Evolutionary conservation across 2,329 filamentous ascomycete genomes (phyloP), one percentile per base, ranked within the genome.

Genomic region (Neonectria coccinea): DNA sequence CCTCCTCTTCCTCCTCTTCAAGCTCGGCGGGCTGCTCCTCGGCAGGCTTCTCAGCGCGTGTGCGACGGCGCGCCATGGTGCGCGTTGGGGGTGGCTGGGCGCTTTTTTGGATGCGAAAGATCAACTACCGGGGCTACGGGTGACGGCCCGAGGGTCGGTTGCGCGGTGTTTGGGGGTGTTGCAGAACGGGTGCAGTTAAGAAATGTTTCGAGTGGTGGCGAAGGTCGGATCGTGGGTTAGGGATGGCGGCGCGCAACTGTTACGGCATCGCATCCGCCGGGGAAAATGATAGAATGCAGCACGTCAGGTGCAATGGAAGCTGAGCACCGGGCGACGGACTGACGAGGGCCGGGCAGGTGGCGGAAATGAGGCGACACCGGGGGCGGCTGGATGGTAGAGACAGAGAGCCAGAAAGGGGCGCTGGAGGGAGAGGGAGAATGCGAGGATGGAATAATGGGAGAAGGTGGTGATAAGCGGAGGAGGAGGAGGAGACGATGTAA

Each of bases 51-150:
- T 75, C 71, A 58, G 71, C 74, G 67, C 76, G 77, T 65, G 75
- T 70, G 70, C 78, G 75, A 71, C 77, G 77, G 72, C 77, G 77
- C 75, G 77, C 72, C 78, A 79, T 79, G 70, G 64, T 74, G 73
- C 68, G 71, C 68, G 68, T 25, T 25, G 61, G 64, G 62, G 47
- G 47, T 41, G 54, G 39, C 39, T 62, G 54, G 39, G 8, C 56
- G 12, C 31, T 41, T 20, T 59, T 29, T 44, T 51, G 22, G 41
- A 9, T 27, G 55, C 18, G 18, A 39, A 33, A 48, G 31, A 12
- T 16, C 16, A 50, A 41, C 5, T 8, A 45, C 33, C 9, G 27
- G 39, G 31, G 12, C 33, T n/a, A 54, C 45, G 27, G 39, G 47
- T 31, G 33, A 25, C 57, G 44, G 20, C 9, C 20, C 44, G 41